Base-by-base conservation (phyloP, 116 monocot species). In the Thalassia testudinum region DNA sequence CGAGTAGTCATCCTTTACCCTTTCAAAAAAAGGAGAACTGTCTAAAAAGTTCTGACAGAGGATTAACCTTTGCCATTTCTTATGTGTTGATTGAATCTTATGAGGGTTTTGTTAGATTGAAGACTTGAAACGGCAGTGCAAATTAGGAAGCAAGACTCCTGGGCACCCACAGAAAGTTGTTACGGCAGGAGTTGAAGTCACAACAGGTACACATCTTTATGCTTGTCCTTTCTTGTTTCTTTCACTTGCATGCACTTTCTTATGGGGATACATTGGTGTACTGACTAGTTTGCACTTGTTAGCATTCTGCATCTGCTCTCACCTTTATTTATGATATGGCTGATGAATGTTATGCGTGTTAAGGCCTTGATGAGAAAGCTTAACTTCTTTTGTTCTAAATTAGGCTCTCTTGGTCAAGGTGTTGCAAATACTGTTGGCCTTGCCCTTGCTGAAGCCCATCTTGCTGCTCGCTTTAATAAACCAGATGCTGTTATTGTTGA, bases 391-490 rank as follows among this genome's bases (percentile, higher is more conserved):
- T 29, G 37, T 24, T 26, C 15, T 57, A 38, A 12, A n/a, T 44
- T 53, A 64, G 68, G 69, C 7, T 58, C 69, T 53, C 64, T 69
- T 20, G 74, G 69, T 12, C 74, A 75, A 64, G 74, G 74, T 29
- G 59, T 75, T 24, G 74, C 69, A 20, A 75, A 70, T 56, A 65
- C 70, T 12, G 70, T 75, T 19, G 75, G 64, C 19, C 43, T 69
- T 37, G 73, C 67, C 5, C 67, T 74, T 11, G 67, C 67, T 3
- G 67, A 74, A 54, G 67, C 62, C 16, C 73, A 73, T 37, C 57
- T 73, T 5, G 66, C 66, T 19, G 73, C 62, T 24, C 53, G 58
- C 17, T 74, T 68, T 43, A 69, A 68, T 50, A 74, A 68, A 43
- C 58, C 72, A 1, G 61, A 72, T 24, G 38, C 26, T 0, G 24